Percentiles rank a stretch among this genome's conserved stretches.
Evolutionary conservation across 2,329 filamentous ascomycete genomes (phyloP).

Genomic region (Triangularia verruculosa): DNA sequence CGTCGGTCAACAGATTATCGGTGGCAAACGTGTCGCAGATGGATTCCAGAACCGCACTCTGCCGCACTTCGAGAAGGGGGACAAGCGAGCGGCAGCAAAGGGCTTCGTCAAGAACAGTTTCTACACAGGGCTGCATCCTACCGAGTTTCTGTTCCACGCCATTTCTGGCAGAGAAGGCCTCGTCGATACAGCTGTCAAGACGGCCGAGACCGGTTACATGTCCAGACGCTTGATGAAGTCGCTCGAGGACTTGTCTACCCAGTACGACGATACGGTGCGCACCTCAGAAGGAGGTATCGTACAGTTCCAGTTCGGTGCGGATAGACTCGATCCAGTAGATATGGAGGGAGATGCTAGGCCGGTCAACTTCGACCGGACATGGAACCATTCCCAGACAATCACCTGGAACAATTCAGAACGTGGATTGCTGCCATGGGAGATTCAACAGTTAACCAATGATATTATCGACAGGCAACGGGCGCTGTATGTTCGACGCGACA

Average conservation of each 20-base stretch:
- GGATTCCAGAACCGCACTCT: slow-evolving; percentile 94
- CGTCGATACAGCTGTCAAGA: slow-evolving; percentile 98
- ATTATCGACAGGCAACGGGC: slow-evolving; percentile 66
- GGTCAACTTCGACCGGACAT: slow-evolving; percentile 88
- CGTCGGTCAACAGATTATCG: slow-evolving; percentile 97
- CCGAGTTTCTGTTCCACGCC: slow-evolving; percentile 96
- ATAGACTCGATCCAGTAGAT: slow-evolving; percentile 91
- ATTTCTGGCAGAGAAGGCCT: slow-evolving; percentile 98
- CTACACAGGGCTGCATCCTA: slow-evolving; percentile 84
- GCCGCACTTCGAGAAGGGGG: slow-evolving; percentile 92
- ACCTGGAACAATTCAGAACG: slow-evolving; percentile 78
- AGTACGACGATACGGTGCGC: slow-evolving; percentile 92
- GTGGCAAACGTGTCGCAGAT: slow-evolving; percentile 85
- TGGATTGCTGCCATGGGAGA: slow-evolving; percentile 71
- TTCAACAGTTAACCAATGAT: slow-evolving; percentile 64
- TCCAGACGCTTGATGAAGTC: slow-evolving; percentile 97
- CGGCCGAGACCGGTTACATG: slow-evolving; percentile 98
- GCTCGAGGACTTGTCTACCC: slow-evolving; percentile 86
- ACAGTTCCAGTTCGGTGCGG: slow-evolving; percentile 96
- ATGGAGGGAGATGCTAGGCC: slow-evolving; percentile 95
- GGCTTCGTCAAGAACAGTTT: slow-evolving; percentile 98
- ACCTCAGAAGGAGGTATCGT: slow-evolving; percentile 87
- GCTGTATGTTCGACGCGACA: slow-evolving; percentile 58
- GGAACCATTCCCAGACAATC: slow-evolving; percentile 71
- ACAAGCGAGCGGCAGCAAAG: slow-evolving; percentile 88